Percentiles rank a stretch among this genome's conserved stretches.
Conservation (phyloP, 768 basidiomycete genomes). For the Boletus vermiculosoides region DNA sequence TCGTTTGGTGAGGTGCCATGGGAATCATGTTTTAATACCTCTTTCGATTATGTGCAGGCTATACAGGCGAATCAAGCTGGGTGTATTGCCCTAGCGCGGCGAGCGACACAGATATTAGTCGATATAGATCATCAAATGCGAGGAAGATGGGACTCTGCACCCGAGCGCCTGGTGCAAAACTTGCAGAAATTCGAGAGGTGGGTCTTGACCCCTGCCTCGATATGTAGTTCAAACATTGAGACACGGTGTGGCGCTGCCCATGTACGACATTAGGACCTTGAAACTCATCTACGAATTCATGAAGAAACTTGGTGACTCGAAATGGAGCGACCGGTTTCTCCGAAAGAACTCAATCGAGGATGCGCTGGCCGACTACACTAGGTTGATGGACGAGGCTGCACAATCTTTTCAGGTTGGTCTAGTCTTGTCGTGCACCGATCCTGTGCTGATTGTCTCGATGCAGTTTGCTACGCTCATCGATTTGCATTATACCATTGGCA, state of each 20-base stretch:
- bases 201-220: slow-evolving; percentile 5
- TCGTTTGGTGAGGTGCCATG: neutral
- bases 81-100: slow-evolving; percentile 40
- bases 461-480: slow-evolving; percentile 49
- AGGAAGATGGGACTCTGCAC: slow-evolving; percentile 44
- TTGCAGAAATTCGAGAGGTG: slow-evolving; percentile 43
- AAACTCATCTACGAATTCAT: slow-evolving; percentile 40
- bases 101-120: slow-evolving; percentile 42
- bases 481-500: slow-evolving; percentile 42
- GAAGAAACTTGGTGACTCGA: slow-evolving; percentile 37
- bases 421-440: neutral
- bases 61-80: slow-evolving; percentile 39
- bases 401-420: slow-evolving; percentile 44
- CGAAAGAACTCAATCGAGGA: slow-evolving; percentile 41
- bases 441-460: neutral
- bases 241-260: neutral
- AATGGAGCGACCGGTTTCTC: slow-evolving; percentile 42
- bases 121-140: slow-evolving; percentile 47
- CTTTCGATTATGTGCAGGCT: slow-evolving; percentile 13
- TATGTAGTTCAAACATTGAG: neutral
- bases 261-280: slow-evolving; percentile 33
- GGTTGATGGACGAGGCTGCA: slow-evolving; percentile 42
- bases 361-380: slow-evolving; percentile 35
- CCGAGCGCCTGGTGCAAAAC: slow-evolving; percentile 39
- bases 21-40: neutral